phyloP scores from a whole-genome alignment of 441 rosid genomes.

The Heliophila coronopifolia region DNA sequence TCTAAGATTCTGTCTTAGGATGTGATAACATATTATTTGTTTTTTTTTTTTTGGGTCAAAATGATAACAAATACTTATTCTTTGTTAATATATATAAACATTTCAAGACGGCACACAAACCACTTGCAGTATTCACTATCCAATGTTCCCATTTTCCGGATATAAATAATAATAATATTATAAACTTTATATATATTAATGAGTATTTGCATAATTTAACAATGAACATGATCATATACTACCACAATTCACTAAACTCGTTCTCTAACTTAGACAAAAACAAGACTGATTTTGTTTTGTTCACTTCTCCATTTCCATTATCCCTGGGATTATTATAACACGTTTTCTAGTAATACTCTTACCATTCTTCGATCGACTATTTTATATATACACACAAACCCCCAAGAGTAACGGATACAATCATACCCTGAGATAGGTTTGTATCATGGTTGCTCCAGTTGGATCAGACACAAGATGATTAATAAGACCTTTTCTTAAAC shows the following conservation, averaged over 20 bases:
- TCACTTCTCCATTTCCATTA: not conserved
- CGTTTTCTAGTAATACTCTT: conserved; percentile 10
- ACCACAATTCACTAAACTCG: not conserved
- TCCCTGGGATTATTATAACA: conserved; percentile 10
- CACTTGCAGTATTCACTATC: conserved; percentile 19
- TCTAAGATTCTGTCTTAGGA: conserved; percentile 24
- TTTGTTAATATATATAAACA: conserved; percentile 9
- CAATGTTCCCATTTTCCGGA: not conserved
- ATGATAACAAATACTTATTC: too few species aligned
- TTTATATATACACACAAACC: conserved; percentile 19
- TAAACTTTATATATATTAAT: not conserved
- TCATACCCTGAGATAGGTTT: conserved; percentile 54
- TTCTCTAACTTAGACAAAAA: conserved; percentile 6
- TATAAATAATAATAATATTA: not conserved
- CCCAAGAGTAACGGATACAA: conserved; percentile 6
- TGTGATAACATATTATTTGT: conserved; percentile 12
- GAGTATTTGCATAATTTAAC: conserved; percentile 6
- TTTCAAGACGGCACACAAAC: conserved; percentile 23
- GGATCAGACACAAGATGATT: conserved; percentile 86
- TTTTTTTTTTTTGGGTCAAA: not conserved
- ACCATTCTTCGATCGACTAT: not conserved
- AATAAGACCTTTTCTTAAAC: conserved; percentile 63
- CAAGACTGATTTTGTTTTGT: not conserved
- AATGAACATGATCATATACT: not conserved
- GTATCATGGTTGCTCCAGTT: conserved; percentile 81